phyloP scores from a whole-genome alignment of 2,329 filamentous ascomycete genomes.

The Calonectria ilicicola region DNA sequence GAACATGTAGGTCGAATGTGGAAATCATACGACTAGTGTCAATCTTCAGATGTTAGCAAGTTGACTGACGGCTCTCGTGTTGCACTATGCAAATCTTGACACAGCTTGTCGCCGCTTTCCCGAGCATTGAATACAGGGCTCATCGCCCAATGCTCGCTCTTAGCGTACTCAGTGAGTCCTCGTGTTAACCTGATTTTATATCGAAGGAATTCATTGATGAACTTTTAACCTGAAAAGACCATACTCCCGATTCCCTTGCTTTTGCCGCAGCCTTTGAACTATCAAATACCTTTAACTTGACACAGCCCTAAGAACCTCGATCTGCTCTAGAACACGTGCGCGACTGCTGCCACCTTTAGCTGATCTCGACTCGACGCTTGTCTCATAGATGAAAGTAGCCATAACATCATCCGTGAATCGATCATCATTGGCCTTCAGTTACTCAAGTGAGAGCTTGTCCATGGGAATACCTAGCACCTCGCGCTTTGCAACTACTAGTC shows the following conservation, averaged over 20 bases:
- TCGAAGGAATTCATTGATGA: neutral
- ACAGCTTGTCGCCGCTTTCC: neutral
- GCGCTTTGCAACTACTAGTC: neutral
- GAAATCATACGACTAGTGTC: too few species aligned
- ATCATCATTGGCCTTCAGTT: neutral
- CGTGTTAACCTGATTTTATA: neutral
- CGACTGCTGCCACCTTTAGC: slow-evolving; percentile 82
- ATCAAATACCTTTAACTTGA: slow-evolving; percentile 31
- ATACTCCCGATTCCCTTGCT: neutral
- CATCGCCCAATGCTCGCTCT: neutral
- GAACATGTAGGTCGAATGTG: too few species aligned
- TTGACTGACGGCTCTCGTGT: too few species aligned
- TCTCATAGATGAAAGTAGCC: neutral
- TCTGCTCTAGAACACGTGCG: slow-evolving; percentile 72
- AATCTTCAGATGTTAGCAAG: too few species aligned
- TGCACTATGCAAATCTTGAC: too few species aligned
- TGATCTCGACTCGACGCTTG: slow-evolving; percentile 76
- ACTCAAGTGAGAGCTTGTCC: neutral
- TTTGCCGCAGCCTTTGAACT: neutral
- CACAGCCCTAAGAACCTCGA: slow-evolving; percentile 59
- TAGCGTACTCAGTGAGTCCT: neutral
- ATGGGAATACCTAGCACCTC: slow-evolving; percentile 2
- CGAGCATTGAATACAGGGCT: neutral
- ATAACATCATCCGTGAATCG: slow-evolving; percentile 50
- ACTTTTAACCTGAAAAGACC: neutral